phyloP scores from a whole-genome alignment of 257 asterid species.

The Lycium barbarum region DNA sequence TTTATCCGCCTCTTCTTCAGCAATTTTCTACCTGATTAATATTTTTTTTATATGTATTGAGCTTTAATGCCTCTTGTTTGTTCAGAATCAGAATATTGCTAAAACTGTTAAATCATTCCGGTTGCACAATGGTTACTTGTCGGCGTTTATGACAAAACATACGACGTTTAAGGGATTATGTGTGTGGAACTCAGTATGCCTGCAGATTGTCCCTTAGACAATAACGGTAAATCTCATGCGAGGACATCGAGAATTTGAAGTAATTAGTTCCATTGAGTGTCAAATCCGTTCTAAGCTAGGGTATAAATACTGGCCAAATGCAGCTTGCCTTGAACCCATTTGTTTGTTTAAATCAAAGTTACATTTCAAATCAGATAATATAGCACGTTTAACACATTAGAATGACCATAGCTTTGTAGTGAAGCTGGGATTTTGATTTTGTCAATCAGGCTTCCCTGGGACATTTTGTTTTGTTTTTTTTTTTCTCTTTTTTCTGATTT shows the following conservation, averaged over 20 bases:
- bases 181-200: too few species aligned
- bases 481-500: not conserved
- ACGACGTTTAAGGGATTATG: too few species aligned
- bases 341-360: not conserved
- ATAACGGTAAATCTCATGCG: too few species aligned
- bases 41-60: not conserved
- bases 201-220: too few species aligned
- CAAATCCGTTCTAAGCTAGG: not conserved
- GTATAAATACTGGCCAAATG: not conserved
- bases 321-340: not conserved
- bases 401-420: not conserved
- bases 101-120: not conserved
- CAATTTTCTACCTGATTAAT: not conserved
- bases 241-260: too few species aligned
- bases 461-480: too few species aligned
- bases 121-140: not conserved
- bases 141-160: not conserved
- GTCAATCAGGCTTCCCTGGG: not conserved
- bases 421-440: not conserved
- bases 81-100: not conserved
- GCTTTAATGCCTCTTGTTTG: not conserved
- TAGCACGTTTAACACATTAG: not conserved
- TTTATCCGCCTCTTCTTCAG: not conserved
- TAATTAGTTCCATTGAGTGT: too few species aligned
- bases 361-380: not conserved